These are phyloP conservation scores for Exidia glandulosa DNA, from an alignment of 768 basidiomycete species.

Conservation along the genomic window DNA sequence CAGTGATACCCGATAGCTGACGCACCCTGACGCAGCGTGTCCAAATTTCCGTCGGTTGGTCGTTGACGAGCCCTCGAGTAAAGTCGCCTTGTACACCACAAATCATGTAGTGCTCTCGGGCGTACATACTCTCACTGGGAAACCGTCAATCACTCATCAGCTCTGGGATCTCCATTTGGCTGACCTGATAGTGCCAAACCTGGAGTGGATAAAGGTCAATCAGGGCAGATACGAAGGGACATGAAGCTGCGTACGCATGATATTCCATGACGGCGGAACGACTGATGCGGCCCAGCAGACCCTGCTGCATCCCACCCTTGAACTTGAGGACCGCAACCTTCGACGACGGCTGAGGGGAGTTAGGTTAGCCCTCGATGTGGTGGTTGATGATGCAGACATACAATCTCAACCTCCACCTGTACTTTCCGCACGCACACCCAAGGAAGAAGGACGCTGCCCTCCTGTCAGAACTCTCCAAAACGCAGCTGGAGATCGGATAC, in stretches of 20 bases:
- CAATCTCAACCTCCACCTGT: slow-evolving; percentile 10
- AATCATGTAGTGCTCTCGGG: slow-evolving; percentile 12
- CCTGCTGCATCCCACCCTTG: slow-evolving; percentile 12
- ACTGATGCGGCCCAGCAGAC: slow-evolving; percentile 11
- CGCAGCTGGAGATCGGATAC: background rate
- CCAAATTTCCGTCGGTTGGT: slow-evolving; percentile 9
- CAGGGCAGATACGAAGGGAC: background rate
- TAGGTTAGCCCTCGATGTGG: background rate
- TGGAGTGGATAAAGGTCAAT: too few relatives aligned
- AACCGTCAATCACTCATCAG: background rate
- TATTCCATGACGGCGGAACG: slow-evolving; percentile 10
- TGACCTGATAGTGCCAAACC: slow-evolving; percentile 34
- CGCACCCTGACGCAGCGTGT: slow-evolving; percentile 10
- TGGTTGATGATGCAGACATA: background rate
- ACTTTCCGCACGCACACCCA: slow-evolving; percentile 11
- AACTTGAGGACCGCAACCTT: slow-evolving; percentile 11
- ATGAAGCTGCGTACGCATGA: slow-evolving; percentile 6
- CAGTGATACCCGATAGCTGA: background rate
- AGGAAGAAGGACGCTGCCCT: slow-evolving; percentile 6
- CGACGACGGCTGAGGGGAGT: slow-evolving; percentile 6
- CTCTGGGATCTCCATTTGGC: slow-evolving; percentile 10
- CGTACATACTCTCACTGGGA: slow-evolving; percentile 6
- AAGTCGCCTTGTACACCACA: slow-evolving; percentile 12
- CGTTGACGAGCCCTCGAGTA: slow-evolving; percentile 8
- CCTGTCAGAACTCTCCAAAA: background rate